These are phyloP conservation scores for Hypholoma sublateritium DNA, from an alignment of 768 basidiomycete genomes.

Conservation along the genomic window DNA sequence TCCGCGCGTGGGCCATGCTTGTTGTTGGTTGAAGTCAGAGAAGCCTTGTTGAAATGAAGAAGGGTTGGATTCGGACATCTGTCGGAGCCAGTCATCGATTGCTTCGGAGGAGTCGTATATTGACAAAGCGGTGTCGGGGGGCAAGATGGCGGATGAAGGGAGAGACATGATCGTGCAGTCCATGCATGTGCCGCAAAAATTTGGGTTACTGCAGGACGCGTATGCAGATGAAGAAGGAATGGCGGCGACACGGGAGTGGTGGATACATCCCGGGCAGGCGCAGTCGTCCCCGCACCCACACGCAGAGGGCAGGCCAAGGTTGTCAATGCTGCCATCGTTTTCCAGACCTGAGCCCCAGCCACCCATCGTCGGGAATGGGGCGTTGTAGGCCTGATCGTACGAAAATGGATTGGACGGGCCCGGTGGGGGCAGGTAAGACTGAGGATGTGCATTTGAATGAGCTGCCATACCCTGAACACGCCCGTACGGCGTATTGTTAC, in stretches of 20 bases:
- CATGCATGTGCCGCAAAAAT: constrained; percentile 47
- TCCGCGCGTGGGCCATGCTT: neutral
- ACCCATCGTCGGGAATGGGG: constrained; percentile 29
- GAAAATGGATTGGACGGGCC: constrained; percentile 19
- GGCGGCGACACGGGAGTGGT: constrained; percentile 43
- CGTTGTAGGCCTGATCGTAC: constrained; percentile 23
- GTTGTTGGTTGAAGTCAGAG: constrained; percentile 13
- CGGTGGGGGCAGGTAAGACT: constrained; percentile 19
- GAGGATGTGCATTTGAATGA: constrained; percentile 28
- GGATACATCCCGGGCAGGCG: constrained; percentile 61
- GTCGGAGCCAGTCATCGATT: constrained; percentile 67
- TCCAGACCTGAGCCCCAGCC: constrained; percentile 23
- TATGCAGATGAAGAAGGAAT: constrained; percentile 33
- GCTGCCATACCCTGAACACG: constrained; percentile 56
- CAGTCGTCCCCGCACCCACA: constrained; percentile 68
- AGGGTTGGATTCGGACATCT: constrained; percentile 34
- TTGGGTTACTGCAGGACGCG: constrained; percentile 36
- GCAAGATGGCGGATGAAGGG: constrained; percentile 35
- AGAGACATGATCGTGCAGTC: constrained; percentile 63
- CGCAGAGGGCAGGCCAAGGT: constrained; percentile 38
- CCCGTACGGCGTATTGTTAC: constrained; percentile 65
- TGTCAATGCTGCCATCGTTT: constrained; percentile 15
- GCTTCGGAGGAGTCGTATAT: constrained; percentile 43
- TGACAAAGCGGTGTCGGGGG: constrained; percentile 40
- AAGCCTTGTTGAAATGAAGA: constrained; percentile 10